Evolutionary conservation across 257 asterid species (phyloP), one percentile per base, ranked within the genome.

Genomic region (Nicotiana tomentosiformis): DNA sequence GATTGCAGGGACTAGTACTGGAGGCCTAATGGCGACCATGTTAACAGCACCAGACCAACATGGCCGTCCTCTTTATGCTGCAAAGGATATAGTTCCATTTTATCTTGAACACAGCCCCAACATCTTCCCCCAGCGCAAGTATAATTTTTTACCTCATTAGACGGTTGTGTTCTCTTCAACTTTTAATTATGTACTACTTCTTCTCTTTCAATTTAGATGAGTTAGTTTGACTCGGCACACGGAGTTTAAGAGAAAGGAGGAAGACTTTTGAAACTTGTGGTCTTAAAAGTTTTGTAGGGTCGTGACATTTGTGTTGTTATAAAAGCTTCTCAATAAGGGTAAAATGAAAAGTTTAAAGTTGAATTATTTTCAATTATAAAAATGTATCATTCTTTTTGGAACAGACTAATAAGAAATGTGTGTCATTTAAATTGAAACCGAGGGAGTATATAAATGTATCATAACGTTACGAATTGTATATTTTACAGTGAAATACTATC

Each of bases 1-100:
- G 18, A 86, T 92, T 1, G 88, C 94, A 5, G 96, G 94, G 76
- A 92, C 94, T 23, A 92, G 96, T 83, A 92, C 94, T 0, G 97
- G 94, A 4, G 97, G 94, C 4, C 84, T 92, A 1, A 86, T 92
- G 23, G 88, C 91, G 0, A 90, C 93, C 2, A 90, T 92, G 97
- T 76, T 90, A 16, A 65, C 92, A 3, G 92, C 94, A 11, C 97
- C 97, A 0, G 82, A 87, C 60, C 39, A 77, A 16, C 85, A 87
- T 14, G 85, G 84, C 5, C 91, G 93, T 18, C 93, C 96, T 9
- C 33, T 89, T 29, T 87, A 43, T 57, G 82, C 93, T 10, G 94
- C 96, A 33, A 90, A 88, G 80, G 92, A 90, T 67, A 85, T 92
- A 64, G 81, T 78, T 35, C 84, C 88, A 11, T 92, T 89, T 81